Base-by-base conservation (phyloP, 129 eudicot genomes). In the Saussurea involucrata region DNA sequence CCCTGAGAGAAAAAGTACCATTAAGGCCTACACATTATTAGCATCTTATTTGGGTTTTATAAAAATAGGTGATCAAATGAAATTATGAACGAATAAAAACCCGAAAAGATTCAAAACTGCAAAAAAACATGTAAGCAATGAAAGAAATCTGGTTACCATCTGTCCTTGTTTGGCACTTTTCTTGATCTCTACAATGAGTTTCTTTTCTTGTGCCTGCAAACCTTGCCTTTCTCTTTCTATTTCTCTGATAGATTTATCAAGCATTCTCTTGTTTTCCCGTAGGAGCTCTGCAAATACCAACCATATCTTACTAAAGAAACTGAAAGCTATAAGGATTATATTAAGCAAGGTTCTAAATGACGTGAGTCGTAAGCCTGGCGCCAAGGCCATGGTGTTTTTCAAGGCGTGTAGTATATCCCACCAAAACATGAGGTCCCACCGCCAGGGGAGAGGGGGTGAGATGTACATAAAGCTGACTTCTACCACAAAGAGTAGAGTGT, bases 91-190 rank as follows among this genome's bases (percentile, higher is more conserved):
- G 8, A 55, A 29, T 5, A 40, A 40, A 8, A 22, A 33, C 6
- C 5, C 7, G 15, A 20, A 60, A 76, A 40, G n/a, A 37, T 17
- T 20, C 3, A 78, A 70, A 10, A 11, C 4, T 27, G 49, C 49
- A 78, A 25, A 37, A 34, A 28, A 8, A 78, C 33, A 12, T 13
- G 66, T 27, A 73, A 66, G 34, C 18, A 72, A 70, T 61, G 42
- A 31, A 33, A 60, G 37, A 58, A 70, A 31, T 12, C 2, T 37
- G 36, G 80, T 53, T 81, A 93, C 98, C 98, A 93, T 93, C 78
- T 93, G 98, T 36, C 98, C 98, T 82, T 93, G 98, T 86, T 93
- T 93, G 34, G 98, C 98, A 73, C 90, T 90, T 80, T 93, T 93
- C 88, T 93, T 93, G 69, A 93, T 93, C 85, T 93, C 98, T 0